These are phyloP conservation scores for Fistulinella cinereoalba DNA, from an alignment of 1,284 basidiomycete species.

Conservation along the genomic window DNA sequence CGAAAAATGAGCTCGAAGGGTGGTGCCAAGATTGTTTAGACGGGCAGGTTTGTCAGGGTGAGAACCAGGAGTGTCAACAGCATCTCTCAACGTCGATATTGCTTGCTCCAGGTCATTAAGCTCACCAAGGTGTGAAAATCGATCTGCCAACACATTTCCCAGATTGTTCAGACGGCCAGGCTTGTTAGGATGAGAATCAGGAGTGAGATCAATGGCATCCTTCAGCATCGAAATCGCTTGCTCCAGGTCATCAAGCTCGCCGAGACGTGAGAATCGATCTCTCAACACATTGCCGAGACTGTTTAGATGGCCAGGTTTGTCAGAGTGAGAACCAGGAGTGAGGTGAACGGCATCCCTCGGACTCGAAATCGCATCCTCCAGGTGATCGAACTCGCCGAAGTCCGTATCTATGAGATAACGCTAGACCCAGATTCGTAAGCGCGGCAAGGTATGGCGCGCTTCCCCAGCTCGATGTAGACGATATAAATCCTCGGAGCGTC, in stretches of 20 bases:
- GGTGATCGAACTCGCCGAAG: neutral
- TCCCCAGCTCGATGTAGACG: neutral
- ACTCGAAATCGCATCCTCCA: neutral
- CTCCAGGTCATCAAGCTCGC: neutral
- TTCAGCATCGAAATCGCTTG: neutral
- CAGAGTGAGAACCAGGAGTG: neutral
- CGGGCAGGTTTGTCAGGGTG: neutral
- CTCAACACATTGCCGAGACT: neutral
- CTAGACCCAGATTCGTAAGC: neutral
- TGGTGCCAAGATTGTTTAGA: constrained; percentile 1
- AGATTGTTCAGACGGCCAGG: neutral
- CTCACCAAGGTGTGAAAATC: neutral
- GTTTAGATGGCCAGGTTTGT: neutral
- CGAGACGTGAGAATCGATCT: neutral
- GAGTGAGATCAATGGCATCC: neutral
- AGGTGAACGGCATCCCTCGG: neutral
- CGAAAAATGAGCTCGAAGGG: neutral
- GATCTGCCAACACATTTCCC: neutral
- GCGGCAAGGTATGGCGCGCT: neutral
- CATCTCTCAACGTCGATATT: neutral
- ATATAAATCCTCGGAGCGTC: neutral
- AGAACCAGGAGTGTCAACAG: neutral
- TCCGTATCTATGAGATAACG: neutral
- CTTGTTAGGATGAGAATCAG: neutral
- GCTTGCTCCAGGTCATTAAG: neutral